Percentiles rank a stretch among this genome's conserved stretches.
These are phyloP conservation scores for Fusarium sacchari DNA, from an alignment of 2,329 filamentous ascomycete species.

Conservation along the genomic window DNA sequence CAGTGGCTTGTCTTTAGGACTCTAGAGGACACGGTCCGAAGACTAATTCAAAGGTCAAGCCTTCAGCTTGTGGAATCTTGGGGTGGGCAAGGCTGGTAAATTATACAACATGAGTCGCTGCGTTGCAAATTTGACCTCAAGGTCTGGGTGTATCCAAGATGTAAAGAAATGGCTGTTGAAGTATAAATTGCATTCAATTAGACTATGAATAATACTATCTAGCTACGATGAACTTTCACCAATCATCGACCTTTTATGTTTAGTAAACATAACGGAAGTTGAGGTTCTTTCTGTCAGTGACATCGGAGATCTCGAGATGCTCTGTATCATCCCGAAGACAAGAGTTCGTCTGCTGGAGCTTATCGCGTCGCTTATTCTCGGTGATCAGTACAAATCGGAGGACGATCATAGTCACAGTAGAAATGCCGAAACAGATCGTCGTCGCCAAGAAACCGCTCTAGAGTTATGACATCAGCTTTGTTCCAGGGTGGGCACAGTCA, in stretches of 20 bases:
- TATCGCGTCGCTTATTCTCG: constrained; percentile 32
- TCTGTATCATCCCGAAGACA: background rate
- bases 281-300: constrained; percentile 30
- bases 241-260: fast-evolving
- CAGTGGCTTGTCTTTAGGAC: fast-evolving
- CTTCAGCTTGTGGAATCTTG: background rate
- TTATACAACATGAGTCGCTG: background rate
- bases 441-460: constrained; percentile 39
- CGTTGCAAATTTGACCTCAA: too few relatives aligned
- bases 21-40: background rate
- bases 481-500: too few relatives aligned
- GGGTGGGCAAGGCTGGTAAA: too few relatives aligned
- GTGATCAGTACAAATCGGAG: constrained; percentile 22
- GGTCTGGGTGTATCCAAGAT: too few relatives aligned
- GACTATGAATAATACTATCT: too few relatives aligned
- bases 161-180: too few relatives aligned
- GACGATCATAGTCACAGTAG: constrained; percentile 19
- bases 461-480: background rate
- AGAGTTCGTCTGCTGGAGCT: background rate
- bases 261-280: constrained; percentile 39
- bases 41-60: fast-evolving
- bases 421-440: constrained; percentile 33
- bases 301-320: constrained; percentile 30
- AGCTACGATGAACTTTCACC: too few relatives aligned
- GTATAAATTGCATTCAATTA: background rate